Evolutionary conservation across 2,329 filamentous ascomycete species (phyloP), one percentile per base, ranked within the genome.

Genomic region (Calonectria multiphialidica): DNA sequence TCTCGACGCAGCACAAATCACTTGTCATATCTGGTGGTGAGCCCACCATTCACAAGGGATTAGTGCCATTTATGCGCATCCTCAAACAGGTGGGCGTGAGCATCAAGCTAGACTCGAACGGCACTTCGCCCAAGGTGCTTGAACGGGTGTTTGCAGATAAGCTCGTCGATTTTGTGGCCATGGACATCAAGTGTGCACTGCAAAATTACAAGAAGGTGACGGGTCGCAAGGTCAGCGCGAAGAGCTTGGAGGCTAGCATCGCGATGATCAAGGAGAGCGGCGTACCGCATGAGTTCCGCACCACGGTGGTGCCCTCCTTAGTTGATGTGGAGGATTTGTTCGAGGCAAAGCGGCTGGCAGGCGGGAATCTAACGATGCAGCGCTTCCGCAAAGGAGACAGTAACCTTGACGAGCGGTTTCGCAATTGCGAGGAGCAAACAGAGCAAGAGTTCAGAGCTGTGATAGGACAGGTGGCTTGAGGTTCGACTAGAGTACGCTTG

Each of bases 111-210:
- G 77, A 78, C 35, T 73, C 77, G 1, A 78, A 78, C 3, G 77
- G 77, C 0, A 78, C 77, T 2, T 72, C 75, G 0, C 74, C 77
- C 0, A 40, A 65, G 0, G 13, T 72, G 0, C 35, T 78, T 4
- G 59, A 64, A 1, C 63, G 75, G 7, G 35, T 75, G 0, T 79
- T 74, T 1, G 10, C 59, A 0, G 74, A 79, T 16, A 61, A 63
- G 0, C 69, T 78, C 1, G 66, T 76, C 7, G 72, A 74, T 10
- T 78, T 78, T 8, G 70, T 77, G 1, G 77, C 77, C 0, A 78
- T 78, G 77, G 77, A 79, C 2, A 78, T 78, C 16, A 78, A 78
- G 18, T 78, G 77, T 18, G 77, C 76, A 0, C 3, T 78, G 4
- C 74, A 79, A 16, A 78, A 78, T 1, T 78, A 78, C 45, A 77